These are phyloP conservation scores for Stenocarpella maydis DNA, from an alignment of 2,329 filamentous ascomycete species.

Conservation along the genomic window DNA sequence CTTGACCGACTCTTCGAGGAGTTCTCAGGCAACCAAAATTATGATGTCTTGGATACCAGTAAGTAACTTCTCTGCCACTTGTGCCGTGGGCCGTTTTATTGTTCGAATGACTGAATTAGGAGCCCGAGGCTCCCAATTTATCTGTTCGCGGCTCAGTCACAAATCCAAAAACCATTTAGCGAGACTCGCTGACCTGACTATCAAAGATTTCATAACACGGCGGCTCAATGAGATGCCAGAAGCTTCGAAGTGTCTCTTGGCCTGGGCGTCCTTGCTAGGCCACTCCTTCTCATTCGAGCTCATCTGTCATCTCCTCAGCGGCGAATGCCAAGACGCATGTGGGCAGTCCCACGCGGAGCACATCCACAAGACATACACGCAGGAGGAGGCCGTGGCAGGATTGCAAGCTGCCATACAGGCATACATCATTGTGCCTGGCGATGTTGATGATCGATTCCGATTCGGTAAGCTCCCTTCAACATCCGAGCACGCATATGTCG, in stretches of 20 bases:
- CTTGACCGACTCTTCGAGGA: slow-evolving; percentile 86
- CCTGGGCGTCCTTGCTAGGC: slow-evolving; percentile 87
- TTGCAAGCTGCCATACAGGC: slow-evolving; percentile 83
- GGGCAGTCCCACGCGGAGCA: slow-evolving; percentile 41
- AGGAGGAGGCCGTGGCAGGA: slow-evolving; percentile 76
- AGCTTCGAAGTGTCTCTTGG: slow-evolving; percentile 78
- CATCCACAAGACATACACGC: slow-evolving; percentile 61
- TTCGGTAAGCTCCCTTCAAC: slow-evolving; percentile 56
- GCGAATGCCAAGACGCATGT: slow-evolving; percentile 69
- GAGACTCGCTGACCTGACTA: not conserved
- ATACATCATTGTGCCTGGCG: slow-evolving; percentile 82
- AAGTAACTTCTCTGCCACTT: not conserved
- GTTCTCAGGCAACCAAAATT: slow-evolving; percentile 80
- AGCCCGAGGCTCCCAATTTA: too few species aligned
- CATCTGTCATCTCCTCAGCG: slow-evolving; percentile 78
- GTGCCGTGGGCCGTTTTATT: not conserved
- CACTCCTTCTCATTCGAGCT: slow-evolving; percentile 85
- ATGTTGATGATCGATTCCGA: slow-evolving; percentile 85
- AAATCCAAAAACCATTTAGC: not conserved
- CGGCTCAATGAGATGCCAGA: slow-evolving; percentile 79
- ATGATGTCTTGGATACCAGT: slow-evolving; percentile 78
- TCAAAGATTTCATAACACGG: slow-evolving; percentile 73
- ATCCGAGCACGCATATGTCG: not conserved
- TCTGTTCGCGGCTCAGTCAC: not conserved
- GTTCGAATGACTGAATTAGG: not conserved